Conservation (phyloP, 306 rosid species). For the Cajanus cajan region DNA sequence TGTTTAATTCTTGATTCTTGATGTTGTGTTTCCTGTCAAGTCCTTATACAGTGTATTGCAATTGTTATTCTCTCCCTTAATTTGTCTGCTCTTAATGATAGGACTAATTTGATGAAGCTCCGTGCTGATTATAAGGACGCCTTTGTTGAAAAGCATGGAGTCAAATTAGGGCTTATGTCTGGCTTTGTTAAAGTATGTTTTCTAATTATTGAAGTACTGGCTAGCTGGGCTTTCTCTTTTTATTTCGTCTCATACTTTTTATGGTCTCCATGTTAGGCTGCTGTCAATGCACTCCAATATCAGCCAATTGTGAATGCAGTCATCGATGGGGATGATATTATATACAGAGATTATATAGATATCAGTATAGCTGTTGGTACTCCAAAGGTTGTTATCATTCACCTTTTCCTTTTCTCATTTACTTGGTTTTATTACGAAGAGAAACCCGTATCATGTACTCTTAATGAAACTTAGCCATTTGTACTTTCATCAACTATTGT, state of each 20-base stretch:
- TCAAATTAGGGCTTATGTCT: slow-evolving; percentile 85
- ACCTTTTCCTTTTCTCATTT: slow-evolving; percentile 14
- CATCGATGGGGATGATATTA: slow-evolving; percentile 85
- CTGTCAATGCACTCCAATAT: slow-evolving; percentile 75
- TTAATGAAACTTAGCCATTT: neutral
- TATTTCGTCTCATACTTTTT: slow-evolving; percentile 10
- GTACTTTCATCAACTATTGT: slow-evolving; percentile 8
- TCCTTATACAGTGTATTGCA: neutral
- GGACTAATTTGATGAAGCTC: slow-evolving; percentile 92
- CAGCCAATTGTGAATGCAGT: slow-evolving; percentile 85
- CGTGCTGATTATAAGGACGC: slow-evolving; percentile 89
- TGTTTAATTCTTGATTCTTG: slow-evolving; percentile 9
- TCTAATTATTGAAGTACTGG: slow-evolving; percentile 15
- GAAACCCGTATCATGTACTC: neutral
- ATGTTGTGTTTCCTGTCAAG: neutral
- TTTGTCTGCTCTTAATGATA: slow-evolving; percentile 42
- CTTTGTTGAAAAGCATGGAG: slow-evolving; percentile 83
- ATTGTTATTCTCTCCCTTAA: slow-evolving; percentile 25
- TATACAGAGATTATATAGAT: slow-evolving; percentile 77
- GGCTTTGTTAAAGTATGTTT: slow-evolving; percentile 72
- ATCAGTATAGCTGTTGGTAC: slow-evolving; percentile 88
- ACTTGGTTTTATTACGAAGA: slow-evolving; percentile 5
- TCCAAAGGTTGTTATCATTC: slow-evolving; percentile 52
- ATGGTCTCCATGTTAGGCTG: slow-evolving; percentile 55
- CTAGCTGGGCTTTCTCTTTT: neutral